phyloP scores from a whole-genome alignment of 1,284 basidiomycete species.

The Mycena sp. region DNA sequence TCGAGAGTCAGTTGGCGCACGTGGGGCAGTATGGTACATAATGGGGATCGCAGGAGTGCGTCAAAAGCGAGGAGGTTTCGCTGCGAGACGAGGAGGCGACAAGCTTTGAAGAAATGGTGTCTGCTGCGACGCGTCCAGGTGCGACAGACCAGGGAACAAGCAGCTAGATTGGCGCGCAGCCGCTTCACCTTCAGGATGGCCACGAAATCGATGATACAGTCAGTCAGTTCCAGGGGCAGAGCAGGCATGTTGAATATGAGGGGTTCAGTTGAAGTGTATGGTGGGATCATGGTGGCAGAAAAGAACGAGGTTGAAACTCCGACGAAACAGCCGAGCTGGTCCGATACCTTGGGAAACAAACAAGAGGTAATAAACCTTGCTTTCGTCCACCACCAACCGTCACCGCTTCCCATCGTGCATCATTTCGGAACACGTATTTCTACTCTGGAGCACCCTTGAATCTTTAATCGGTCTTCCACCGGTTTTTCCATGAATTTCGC shows the following conservation, averaged over 20 bases:
- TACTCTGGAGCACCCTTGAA: too few species aligned
- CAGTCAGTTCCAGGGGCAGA: conserved; percentile 1
- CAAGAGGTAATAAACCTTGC: too few species aligned
- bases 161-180: background rate
- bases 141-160: conserved; percentile 2
- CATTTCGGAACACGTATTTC: too few species aligned
- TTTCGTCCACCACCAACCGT: too few species aligned
- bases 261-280: too few species aligned
- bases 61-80: background rate
- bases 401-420: too few species aligned
- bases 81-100: background rate
- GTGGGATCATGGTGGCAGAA: too few species aligned
- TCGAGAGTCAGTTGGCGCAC: background rate
- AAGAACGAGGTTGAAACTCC: too few species aligned
- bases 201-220: background rate
- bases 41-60: background rate
- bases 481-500: too few species aligned
- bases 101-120: conserved; percentile 1
- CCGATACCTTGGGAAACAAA: too few species aligned
- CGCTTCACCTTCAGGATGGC: background rate
- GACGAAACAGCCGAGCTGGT: too few species aligned
- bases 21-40: background rate
- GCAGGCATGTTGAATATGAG: background rate
- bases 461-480: too few species aligned
- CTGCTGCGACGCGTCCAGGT: background rate